A percentile compares a stretch with the other conserved stretches of the same genome.
Evolutionary conservation across 106 monocot species (phyloP).

Genomic region (Dactylorhiza incarnata): DNA sequence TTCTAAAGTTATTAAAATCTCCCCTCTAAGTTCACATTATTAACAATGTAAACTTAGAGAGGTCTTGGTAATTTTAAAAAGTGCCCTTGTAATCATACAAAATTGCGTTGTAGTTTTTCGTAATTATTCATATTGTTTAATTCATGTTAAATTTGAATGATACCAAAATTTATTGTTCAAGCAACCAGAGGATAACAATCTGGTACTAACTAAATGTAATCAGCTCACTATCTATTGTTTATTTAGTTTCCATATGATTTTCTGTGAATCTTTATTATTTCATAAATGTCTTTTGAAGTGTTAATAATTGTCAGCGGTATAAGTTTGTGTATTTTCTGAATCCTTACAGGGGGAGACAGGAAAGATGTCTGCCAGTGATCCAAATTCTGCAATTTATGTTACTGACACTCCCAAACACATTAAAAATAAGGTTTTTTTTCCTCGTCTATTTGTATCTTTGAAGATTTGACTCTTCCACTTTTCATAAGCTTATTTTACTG

Average conservation of each 20-base stretch:
- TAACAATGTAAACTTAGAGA: no score
- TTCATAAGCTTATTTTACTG: neutral
- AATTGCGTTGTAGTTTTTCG: no score
- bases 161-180: neutral
- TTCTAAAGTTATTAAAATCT: no score
- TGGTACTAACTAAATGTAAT: neutral
- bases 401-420: constrained; percentile 88
- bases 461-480: neutral
- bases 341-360: constrained; percentile 73
- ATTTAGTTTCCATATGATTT: neutral
- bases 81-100: no score
- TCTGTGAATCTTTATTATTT: neutral
- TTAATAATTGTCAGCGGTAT: neutral
- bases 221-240: neutral
- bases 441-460: neutral
- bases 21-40: no score
- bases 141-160: neutral
- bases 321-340: constrained; percentile 8
- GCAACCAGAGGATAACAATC: neutral
- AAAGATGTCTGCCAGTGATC: constrained; percentile 99
- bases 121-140: neutral
- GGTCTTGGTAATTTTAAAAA: no score
- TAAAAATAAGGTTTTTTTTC: constrained; percentile 76
- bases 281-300: neutral
- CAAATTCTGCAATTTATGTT: constrained; percentile 98